Evolutionary conservation across 352 stramenopile genomes (phyloP), one percentile per base, ranked within the genome.

Genomic region (Phytophthora hybrid): DNA sequence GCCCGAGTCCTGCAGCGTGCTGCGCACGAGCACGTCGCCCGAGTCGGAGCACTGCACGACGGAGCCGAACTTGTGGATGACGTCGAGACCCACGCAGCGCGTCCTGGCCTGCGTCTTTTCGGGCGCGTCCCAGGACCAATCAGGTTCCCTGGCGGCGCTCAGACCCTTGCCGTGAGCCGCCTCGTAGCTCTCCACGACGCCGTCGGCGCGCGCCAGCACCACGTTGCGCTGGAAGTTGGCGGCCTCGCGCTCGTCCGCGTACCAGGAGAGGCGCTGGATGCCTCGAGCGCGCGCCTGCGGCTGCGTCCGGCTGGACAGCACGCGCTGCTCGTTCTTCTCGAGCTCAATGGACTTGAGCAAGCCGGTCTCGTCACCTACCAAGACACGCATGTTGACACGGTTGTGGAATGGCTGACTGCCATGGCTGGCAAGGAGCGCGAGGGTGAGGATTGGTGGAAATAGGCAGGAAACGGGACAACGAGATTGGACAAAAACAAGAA

Each of bases 291-390:
- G 83, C 46, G 80, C 68, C 74, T 93, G 86, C 16, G 77, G 74
- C 52, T 91, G 61, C 14, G 44, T 37, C 21, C 77, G 76, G 74
- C 73, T 89, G 46, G 65, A 83, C 53, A 92, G 66, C 44, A 94
- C 79, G 55, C 76, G 74, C 81, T 90, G 83, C 75, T 93, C 82
- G 57, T 81, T 84, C 66, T 80, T 89, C 78, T 96, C 87, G 4
- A 95, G 77, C 76, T 85, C 82, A 29, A 94, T 81, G 34, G 82
- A 92, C 85, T 96, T 96, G 74, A 95, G 72, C 66, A 96, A 65
- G 9, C 89, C 89, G 1, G 86, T 95, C 75, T 96, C 89, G 77
- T 96, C 89, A 58, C 82, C 89, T 44, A 93, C 80, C 18, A 96
- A 56, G 66, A 96, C 80, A 31, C 86, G 87, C 87, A 95, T 95